phyloP scores from a whole-genome alignment of 2,329 filamentous ascomycete species.

The Diaporthe helianthi region DNA sequence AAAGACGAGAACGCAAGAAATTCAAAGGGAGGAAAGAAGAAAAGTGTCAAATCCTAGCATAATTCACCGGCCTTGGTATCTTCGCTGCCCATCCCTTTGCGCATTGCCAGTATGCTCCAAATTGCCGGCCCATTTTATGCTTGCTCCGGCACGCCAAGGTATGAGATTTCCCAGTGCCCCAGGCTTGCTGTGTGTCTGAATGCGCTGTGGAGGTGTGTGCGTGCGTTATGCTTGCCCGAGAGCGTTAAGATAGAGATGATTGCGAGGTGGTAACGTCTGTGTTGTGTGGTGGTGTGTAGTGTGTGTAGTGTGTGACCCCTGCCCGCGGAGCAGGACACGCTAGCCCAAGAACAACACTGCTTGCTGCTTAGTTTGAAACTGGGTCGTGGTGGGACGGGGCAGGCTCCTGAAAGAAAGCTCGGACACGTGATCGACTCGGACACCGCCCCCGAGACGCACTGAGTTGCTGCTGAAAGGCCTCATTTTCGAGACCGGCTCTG shows the following conservation, averaged over 20 bases:
- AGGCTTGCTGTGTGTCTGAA: constrained; percentile 24
- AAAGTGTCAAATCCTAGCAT: background rate
- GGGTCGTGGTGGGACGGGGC: background rate
- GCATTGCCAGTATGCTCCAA: constrained; percentile 16
- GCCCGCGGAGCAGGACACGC: background rate
- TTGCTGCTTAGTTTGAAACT: constrained; percentile 18
- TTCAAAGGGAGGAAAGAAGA: background rate
- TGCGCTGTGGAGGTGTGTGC: constrained; percentile 12
- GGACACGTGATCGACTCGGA: constrained; percentile 14
- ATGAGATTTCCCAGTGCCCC: constrained; percentile 12
- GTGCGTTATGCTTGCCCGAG: constrained; percentile 17
- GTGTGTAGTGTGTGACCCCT: constrained; percentile 19
- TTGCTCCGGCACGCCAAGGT: constrained; percentile 28
- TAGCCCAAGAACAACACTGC: constrained; percentile 10
- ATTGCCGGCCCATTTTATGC: constrained; percentile 25
- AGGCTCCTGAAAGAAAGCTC: background rate
- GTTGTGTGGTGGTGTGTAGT: no score
- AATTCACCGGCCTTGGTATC: constrained; percentile 26
- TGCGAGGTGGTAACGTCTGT: constrained; percentile 16
- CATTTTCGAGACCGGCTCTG: constrained; percentile 19
- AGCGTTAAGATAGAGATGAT: constrained; percentile 17
- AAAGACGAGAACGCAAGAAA: background rate
- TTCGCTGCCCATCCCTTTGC: constrained; percentile 24
- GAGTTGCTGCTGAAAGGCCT: background rate
- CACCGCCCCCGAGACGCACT: background rate